Evolutionary conservation across 139 green algal species (phyloP).

Genomic region (Desmodesmus armatus): DNA sequence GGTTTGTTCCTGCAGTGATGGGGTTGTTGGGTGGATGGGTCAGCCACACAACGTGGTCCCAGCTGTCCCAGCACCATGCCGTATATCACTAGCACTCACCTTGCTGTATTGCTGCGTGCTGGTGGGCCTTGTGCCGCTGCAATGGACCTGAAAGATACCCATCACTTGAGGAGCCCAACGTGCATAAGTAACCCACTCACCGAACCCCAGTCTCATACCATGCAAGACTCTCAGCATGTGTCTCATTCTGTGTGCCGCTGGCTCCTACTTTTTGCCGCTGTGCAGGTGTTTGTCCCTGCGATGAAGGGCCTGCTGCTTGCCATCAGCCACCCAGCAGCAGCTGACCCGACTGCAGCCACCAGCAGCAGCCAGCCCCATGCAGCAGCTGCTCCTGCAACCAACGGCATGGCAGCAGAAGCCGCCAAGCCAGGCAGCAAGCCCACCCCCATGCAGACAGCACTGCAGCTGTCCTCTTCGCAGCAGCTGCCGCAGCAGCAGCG

Average conservation of each 20-base stretch:
- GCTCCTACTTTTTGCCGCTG: neutral
- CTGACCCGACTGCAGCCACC: neutral
- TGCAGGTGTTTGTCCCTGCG: slow-evolving; percentile 76
- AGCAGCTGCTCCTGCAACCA: neutral
- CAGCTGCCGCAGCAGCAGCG: neutral
- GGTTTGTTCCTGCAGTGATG: too few relatives aligned
- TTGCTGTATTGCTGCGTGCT: neutral
- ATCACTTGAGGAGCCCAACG: neutral
- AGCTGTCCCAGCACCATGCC: neutral
- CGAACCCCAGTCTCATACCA: neutral
- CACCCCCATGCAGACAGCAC: too few relatives aligned
- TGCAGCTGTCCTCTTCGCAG: neutral
- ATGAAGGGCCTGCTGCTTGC: slow-evolving; percentile 65
- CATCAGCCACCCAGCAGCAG: neutral
- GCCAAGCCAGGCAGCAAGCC: neutral
- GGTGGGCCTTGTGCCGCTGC: neutral
- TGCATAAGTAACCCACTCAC: neutral
- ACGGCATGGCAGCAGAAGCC: neutral
- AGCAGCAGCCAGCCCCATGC: neutral
- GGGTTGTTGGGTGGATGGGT: too few relatives aligned
- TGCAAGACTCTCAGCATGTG: neutral
- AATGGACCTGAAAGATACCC: neutral
- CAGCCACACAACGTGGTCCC: neutral
- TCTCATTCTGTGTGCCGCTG: neutral
- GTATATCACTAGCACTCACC: neutral